These are phyloP conservation scores for Pisolithus marmoratus DNA, from an alignment of 768 basidiomycete genomes.

Conservation along the genomic window DNA sequence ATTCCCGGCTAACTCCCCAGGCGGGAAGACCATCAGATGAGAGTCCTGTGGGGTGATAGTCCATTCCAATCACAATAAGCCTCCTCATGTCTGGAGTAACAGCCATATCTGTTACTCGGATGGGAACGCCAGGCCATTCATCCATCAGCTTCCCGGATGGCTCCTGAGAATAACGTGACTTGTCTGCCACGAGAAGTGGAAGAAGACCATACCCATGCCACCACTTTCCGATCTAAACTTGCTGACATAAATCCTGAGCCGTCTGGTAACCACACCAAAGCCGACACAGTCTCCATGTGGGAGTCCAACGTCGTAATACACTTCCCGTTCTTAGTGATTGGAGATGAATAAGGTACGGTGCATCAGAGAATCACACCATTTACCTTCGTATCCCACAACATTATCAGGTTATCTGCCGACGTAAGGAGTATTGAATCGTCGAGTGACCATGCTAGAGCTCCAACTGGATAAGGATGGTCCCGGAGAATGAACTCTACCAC, in stretches of 20 bases:
- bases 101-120: conserved; percentile 84
- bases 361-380: conserved; percentile 10
- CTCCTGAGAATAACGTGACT: conserved; percentile 43
- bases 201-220: conserved; percentile 64
- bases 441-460: conserved; percentile 87
- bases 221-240: conserved; percentile 77
- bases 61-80: conserved; percentile 82
- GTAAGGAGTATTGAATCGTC: conserved; percentile 84
- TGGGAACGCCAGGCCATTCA: conserved; percentile 61
- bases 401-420: conserved; percentile 73
- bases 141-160: conserved; percentile 66
- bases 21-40: conserved; percentile 7
- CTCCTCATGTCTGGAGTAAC: conserved; percentile 80
- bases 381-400: conserved; percentile 89
- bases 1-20: conserved; percentile 32
- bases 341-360: conserved; percentile 6
- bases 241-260: conserved; percentile 87
- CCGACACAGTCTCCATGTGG: conserved; percentile 80
- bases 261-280: conserved; percentile 85
- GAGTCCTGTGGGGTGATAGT: conserved; percentile 27
- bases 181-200: conserved; percentile 2
- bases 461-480: conserved; percentile 76
- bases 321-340: conserved; percentile 57
- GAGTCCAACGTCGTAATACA: conserved; percentile 59
- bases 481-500: conserved; percentile 51